Conservation (phyloP, 805 yeast genomes). For the Zygosaccharomyces lentus region DNA sequence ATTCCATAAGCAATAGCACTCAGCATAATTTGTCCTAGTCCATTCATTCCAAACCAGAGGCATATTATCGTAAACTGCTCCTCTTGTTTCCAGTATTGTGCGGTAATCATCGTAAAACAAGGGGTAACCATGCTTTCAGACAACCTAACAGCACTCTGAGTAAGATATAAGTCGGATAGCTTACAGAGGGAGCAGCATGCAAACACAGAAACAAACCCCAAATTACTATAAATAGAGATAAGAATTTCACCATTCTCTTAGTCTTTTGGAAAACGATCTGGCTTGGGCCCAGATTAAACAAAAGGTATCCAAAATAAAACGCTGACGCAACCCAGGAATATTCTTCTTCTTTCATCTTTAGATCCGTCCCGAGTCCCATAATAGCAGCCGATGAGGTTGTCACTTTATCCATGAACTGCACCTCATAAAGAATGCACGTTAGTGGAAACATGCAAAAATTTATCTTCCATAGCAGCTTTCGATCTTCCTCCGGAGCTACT, state of each 20-base stretch:
- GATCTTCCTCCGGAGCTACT: constrained; percentile 10
- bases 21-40: constrained; percentile 46
- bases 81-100: constrained; percentile 53
- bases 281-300: constrained; percentile 44
- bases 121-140: constrained; percentile 54
- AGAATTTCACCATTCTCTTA: constrained; percentile 49
- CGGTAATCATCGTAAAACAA: constrained; percentile 50
- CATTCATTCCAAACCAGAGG: constrained; percentile 44
- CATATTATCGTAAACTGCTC: constrained; percentile 43
- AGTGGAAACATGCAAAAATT: constrained; percentile 11
- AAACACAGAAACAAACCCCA: constrained; percentile 61
- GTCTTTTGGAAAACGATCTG: constrained; percentile 43
- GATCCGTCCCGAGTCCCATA: constrained; percentile 36
- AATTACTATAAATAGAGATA: constrained; percentile 44
- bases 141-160: constrained; percentile 49
- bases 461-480: constrained; percentile 9
- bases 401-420: constrained; percentile 14
- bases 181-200: constrained; percentile 46
- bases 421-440: constrained; percentile 9
- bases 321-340: constrained; percentile 13
- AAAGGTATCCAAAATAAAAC: constrained; percentile 16
- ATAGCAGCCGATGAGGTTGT: constrained; percentile 11
- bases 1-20: constrained; percentile 54
- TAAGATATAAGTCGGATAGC: constrained; percentile 44
- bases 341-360: constrained; percentile 19